Evolutionary conservation across 2,329 filamentous ascomycete genomes (phyloP).

Genomic region (Fusarium austroafricanum): DNA sequence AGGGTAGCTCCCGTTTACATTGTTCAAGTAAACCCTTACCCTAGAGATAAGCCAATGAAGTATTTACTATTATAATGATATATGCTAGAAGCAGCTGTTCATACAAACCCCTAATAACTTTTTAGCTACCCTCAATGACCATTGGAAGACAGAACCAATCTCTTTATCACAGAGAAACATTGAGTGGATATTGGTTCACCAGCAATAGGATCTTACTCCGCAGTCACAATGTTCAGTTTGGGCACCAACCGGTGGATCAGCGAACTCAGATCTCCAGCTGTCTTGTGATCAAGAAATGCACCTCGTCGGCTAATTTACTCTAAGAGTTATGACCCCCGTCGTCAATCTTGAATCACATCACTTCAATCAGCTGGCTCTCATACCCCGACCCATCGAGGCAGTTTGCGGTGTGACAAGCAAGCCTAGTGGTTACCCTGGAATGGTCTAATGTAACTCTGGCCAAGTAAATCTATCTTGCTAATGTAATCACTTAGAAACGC

Average conservation of each 20-base stretch:
- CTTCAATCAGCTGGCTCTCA: conserved; percentile 3
- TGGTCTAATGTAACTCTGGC: conserved; percentile 41
- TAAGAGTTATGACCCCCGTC: conserved; percentile 6
- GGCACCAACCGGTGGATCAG: conserved; percentile 8
- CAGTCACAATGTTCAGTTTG: background rate
- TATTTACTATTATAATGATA: too few species aligned
- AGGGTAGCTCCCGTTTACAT: too few species aligned
- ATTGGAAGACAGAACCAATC: background rate
- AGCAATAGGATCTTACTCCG: background rate
- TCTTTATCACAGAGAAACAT: background rate
- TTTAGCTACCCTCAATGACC: too few species aligned
- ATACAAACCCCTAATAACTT: too few species aligned
- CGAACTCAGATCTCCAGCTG: background rate
- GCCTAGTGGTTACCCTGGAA: conserved; percentile 35
- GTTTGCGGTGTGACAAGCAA: conserved; percentile 42
- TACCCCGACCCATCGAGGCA: conserved; percentile 5
- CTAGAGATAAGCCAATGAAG: background rate
- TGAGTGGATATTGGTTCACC: background rate
- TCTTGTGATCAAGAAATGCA: conserved; percentile 19
- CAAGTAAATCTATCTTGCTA: conserved; percentile 12
- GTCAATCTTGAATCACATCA: conserved; percentile 23
- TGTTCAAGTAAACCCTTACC: background rate
- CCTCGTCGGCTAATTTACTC: conserved; percentile 4
- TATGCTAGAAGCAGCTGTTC: too few species aligned
- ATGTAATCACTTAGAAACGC: background rate